Evolutionary conservation across 2,329 filamentous ascomycete genomes (phyloP), one percentile per base, ranked within the genome.

Genomic region (Alternaria brassicicola): DNA sequence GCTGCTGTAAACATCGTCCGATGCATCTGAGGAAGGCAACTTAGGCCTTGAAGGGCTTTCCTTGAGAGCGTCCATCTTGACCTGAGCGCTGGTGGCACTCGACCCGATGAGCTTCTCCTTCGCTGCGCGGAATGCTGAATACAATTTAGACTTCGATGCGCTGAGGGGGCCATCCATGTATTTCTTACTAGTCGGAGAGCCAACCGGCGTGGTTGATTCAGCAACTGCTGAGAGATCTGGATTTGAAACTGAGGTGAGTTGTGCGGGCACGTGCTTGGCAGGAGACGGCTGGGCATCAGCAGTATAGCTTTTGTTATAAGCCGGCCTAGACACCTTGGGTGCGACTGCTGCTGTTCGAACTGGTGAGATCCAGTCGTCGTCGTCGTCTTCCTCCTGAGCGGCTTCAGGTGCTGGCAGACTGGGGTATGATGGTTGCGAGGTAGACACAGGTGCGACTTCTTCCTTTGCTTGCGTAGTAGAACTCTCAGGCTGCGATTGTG

Each of bases 71-170:
- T 88, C 86, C 59, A 86, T 72, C 65, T 85, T 87, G 3, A 84
- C 84, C 42, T 86, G 83, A 43, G 85, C 85, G 61, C 85, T 86
- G 12, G 83, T 76, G 42, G 83, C 81, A 57, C 83, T 86, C 61
- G 85, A 94, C 66, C 90, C 96, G 17, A 89, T 92, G 62, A 97
- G 89, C 47, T 97, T 85, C 13, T 89, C 91, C 76, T 91, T 94
- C 4, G 93, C 95, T 54, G 89, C 91, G 78, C 93, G 93, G 68
- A 97, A 82, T 59, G 97, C 93, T 9, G 93, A 96, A 45, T 94
- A 96, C 46, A 98, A 83, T 74, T 93, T 96, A 71, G 91, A 92
- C 80, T 97, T 98, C 26, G 95, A 93, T 50, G 95, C 92, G 77
- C 93, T 97, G 58, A 97, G 78, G 5, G 92, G 92, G 57, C 90